phyloP scores from a whole-genome alignment of 78 protist species.

The Cavenderia fasciculata region DNA sequence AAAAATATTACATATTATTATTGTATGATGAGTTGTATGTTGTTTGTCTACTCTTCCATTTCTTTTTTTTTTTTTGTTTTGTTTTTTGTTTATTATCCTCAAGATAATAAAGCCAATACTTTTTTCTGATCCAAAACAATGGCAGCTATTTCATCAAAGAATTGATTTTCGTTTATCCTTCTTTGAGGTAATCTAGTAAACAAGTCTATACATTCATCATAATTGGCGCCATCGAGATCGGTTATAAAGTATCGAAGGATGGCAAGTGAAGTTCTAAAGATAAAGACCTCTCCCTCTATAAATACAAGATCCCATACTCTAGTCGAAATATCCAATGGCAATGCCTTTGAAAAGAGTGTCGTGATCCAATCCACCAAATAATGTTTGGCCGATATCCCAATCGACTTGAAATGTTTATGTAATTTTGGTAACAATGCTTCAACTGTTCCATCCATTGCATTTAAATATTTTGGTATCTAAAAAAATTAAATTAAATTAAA shows the following conservation, averaged over 20 bases:
- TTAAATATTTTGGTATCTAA: constrained; percentile 50
- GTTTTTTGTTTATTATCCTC: too few relatives aligned
- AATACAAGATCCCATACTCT: constrained; percentile 91
- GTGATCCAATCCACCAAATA: constrained; percentile 90
- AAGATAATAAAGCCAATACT: too few relatives aligned
- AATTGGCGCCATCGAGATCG: constrained; percentile 13
- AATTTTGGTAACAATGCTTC: constrained; percentile 70
- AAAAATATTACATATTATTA: too few relatives aligned
- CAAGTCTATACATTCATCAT: constrained; percentile 62
- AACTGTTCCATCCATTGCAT: constrained; percentile 77
- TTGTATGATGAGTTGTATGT: too few relatives aligned
- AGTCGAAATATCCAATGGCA: constrained; percentile 89
- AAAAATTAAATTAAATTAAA: not conserved
- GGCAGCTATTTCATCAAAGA: constrained; percentile 53
- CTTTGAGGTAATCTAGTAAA: constrained; percentile 45
- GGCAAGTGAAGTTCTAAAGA: constrained; percentile 72
- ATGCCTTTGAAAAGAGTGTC: constrained; percentile 87
- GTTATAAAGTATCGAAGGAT: constrained; percentile 32
- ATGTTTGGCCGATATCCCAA: constrained; percentile 74
- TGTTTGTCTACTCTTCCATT: too few relatives aligned
- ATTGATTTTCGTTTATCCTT: constrained; percentile 39
- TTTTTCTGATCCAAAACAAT: constrained; percentile 61
- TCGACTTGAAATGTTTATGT: constrained; percentile 61
- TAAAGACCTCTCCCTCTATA: constrained; percentile 84
- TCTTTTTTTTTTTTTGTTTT: too few relatives aligned